A percentile compares a stretch with the other conserved stretches of the same genome.
Conservation (phyloP, 345 rosid genomes). For the Arabis alpina region DNA sequence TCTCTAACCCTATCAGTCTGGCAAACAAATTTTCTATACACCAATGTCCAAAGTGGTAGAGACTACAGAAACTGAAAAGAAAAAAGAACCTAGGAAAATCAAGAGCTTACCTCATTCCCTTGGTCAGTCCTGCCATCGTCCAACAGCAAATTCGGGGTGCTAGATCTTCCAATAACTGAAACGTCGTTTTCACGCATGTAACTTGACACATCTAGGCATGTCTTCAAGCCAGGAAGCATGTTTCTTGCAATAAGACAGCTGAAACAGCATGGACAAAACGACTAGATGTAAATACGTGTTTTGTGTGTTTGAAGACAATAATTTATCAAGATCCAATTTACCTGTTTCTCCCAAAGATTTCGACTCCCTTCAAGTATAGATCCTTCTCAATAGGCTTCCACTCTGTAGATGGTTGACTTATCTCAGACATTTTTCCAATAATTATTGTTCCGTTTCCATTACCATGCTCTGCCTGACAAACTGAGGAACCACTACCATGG, state of each 20-base stretch:
- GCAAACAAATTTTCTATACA: slow-evolving; percentile 23
- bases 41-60: slow-evolving; percentile 9
- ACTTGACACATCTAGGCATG: slow-evolving; percentile 82
- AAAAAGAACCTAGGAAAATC: slow-evolving; percentile 25
- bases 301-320: slow-evolving; percentile 12
- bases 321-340: slow-evolving; percentile 42
- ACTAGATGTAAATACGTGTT: slow-evolving; percentile 22
- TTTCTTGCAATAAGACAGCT: slow-evolving; percentile 99
- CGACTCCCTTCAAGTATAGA: slow-evolving; percentile 87
- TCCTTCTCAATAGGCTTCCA: slow-evolving; percentile 97
- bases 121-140: slow-evolving; percentile 68
- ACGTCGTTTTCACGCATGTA: slow-evolving; percentile 83
- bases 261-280: slow-evolving; percentile 38
- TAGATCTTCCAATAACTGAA: slow-evolving; percentile 61
- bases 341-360: slow-evolving; percentile 99
- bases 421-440: slow-evolving; percentile 47
- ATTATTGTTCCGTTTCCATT: slow-evolving; percentile 40
- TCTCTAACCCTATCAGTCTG: slow-evolving; percentile 20
- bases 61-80: neutral
- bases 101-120: slow-evolving; percentile 54
- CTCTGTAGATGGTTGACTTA: slow-evolving; percentile 49
- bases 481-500: slow-evolving; percentile 39
- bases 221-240: slow-evolving; percentile 93
- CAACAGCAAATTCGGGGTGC: slow-evolving; percentile 56
- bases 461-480: slow-evolving; percentile 41